These are phyloP conservation scores for Apophysomyces variabilis DNA, from an alignment of 371 early-diverging fungal genomes.

Conservation along the genomic window DNA sequence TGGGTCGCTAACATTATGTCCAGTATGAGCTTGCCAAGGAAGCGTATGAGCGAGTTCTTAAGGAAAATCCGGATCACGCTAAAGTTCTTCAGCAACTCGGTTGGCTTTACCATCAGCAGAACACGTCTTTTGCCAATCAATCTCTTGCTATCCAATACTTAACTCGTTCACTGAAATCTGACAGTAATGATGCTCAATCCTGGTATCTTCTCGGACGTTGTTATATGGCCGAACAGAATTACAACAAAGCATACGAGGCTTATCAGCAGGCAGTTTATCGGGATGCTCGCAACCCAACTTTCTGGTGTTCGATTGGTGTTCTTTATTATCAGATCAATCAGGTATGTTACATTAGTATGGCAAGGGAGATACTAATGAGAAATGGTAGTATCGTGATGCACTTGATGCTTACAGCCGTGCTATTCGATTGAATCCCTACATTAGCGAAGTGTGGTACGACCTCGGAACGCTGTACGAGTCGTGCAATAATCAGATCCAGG, in stretches of 20 bases:
- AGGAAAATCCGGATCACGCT: constrained; percentile 87
- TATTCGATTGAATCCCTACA: constrained; percentile 88
- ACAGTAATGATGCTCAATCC: constrained; percentile 86
- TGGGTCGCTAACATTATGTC: not conserved
- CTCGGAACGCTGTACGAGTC: constrained; percentile 94
- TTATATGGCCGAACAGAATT: constrained; percentile 93
- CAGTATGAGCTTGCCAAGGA: constrained; percentile 80
- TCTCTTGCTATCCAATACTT: constrained; percentile 82
- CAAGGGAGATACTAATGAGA: not conserved
- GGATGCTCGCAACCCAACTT: constrained; percentile 90
- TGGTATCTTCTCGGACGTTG: constrained; percentile 94
- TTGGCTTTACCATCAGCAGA: constrained; percentile 88
- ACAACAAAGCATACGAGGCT: constrained; percentile 92
- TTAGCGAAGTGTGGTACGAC: constrained; percentile 95
- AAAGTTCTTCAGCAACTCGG: constrained; percentile 95
- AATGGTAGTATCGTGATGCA: constrained; percentile 79
- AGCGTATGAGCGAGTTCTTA: constrained; percentile 89
- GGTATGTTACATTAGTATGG: constrained; percentile 18
- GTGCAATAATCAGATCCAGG: constrained; percentile 94
- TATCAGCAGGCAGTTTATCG: constrained; percentile 96
- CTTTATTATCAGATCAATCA: constrained; percentile 94
- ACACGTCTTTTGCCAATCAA: constrained; percentile 76
- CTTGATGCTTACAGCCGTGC: constrained; percentile 95
- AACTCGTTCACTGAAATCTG: constrained; percentile 80
- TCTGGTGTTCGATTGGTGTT: constrained; percentile 98